Percentiles rank a stretch among this genome's conserved stretches.
These are phyloP conservation scores for Rhizopus sp. DNA, from an alignment of 371 early-diverging fungal genomes.

Conservation along the genomic window DNA sequence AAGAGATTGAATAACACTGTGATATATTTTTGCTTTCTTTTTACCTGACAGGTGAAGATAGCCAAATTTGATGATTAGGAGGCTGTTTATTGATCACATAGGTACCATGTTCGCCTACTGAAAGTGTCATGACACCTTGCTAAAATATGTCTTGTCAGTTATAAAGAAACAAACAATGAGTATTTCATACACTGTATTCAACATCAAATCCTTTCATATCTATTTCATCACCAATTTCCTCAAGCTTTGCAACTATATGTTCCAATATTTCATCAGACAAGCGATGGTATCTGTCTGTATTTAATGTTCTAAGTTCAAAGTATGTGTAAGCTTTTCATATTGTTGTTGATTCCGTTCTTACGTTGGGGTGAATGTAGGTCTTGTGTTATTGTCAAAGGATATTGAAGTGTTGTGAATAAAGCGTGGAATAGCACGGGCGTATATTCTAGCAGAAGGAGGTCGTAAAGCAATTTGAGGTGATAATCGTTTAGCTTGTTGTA, in stretches of 20 bases:
- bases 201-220: slow-evolving; percentile 80
- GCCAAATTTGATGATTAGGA: slow-evolving; percentile 98
- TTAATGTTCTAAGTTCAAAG: slow-evolving; percentile 34
- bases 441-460: background rate
- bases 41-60: slow-evolving; percentile 91
- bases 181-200: slow-evolving; percentile 73
- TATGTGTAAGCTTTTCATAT: background rate
- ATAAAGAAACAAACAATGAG: background rate
- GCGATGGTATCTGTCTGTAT: slow-evolving; percentile 68
- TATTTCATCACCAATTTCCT: slow-evolving; percentile 75
- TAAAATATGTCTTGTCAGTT: slow-evolving; percentile 8
- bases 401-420: background rate
- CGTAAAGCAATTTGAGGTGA: background rate
- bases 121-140: slow-evolving; percentile 90
- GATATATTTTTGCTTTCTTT: background rate
- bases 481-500: background rate
- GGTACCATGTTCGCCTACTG: slow-evolving; percentile 83
- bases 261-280: slow-evolving; percentile 74
- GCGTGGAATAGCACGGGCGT: background rate
- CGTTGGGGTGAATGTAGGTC: slow-evolving; percentile 1
- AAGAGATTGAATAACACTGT: slow-evolving; percentile 16
- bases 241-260: slow-evolving; percentile 70
- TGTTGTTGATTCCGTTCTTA: background rate
- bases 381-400: background rate
- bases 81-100: slow-evolving; percentile 99